Conservation (phyloP, 805 yeast species). For the Schwanniomyces occidentalis region DNA sequence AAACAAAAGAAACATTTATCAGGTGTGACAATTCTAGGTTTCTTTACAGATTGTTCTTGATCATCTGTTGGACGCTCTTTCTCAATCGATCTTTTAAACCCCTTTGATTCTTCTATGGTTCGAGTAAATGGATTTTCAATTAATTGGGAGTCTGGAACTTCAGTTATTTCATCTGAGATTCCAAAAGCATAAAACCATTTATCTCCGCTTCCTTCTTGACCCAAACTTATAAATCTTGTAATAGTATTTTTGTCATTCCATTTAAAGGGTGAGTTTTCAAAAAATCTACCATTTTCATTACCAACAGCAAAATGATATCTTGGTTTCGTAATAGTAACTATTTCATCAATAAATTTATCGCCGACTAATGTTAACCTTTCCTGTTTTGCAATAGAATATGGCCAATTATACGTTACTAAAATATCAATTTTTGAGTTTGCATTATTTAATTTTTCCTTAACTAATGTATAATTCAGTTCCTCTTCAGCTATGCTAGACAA, state of each 20-base stretch:
- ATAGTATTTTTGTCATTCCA: slow-evolving; percentile 49
- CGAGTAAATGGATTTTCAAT: slow-evolving; percentile 27
- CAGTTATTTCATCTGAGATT: slow-evolving; percentile 12
- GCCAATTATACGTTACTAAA: slow-evolving; percentile 62
- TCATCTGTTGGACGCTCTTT: slow-evolving; percentile 14
- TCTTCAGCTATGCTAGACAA: slow-evolving; percentile 27
- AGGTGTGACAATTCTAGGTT: slow-evolving; percentile 50
- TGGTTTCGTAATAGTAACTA: slow-evolving; percentile 51
- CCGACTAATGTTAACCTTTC: slow-evolving; percentile 47
- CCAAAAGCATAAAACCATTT: slow-evolving; percentile 78
- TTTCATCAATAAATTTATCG: slow-evolving; percentile 42
- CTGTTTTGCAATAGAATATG: slow-evolving; percentile 48
- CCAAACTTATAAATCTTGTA: slow-evolving; percentile 68
- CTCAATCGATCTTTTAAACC: slow-evolving; percentile 4
- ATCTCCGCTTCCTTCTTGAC: slow-evolving; percentile 52
- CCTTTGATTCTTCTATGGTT: slow-evolving; percentile 1
- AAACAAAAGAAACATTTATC: slow-evolving; percentile 78
- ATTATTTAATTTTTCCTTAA: slow-evolving; percentile 10
- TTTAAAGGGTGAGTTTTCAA: slow-evolving; percentile 57
- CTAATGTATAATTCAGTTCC: slow-evolving; percentile 1
- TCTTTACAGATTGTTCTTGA: slow-evolving; percentile 20
- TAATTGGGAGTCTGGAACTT: slow-evolving; percentile 7
- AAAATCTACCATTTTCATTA: slow-evolving; percentile 44
- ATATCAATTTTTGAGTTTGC: slow-evolving; percentile 43
- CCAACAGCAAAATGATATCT: slow-evolving; percentile 68